Evolutionary conservation across 2,329 filamentous ascomycete genomes (phyloP).

Genomic region (Zasmidium angulare): DNA sequence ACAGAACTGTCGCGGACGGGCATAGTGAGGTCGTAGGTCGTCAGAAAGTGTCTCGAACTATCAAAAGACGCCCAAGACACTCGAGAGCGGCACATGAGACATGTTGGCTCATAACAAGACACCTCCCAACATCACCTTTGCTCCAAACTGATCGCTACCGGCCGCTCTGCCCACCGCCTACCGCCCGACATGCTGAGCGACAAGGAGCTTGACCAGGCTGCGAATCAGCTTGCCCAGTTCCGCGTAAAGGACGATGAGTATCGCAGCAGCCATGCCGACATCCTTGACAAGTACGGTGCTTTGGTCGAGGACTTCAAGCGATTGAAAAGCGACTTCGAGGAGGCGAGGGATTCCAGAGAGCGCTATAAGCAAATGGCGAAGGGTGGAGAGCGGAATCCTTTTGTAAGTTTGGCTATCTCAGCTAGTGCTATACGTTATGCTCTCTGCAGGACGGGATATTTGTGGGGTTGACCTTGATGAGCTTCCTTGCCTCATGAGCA

Average conservation of each 20-base stretch:
- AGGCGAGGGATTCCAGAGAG: conserved; percentile 54
- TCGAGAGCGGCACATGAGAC: too few species aligned
- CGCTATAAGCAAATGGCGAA: conserved; percentile 56
- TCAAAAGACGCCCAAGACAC: too few species aligned
- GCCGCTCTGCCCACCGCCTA: background rate
- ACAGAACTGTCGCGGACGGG: too few species aligned
- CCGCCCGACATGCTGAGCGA: conserved; percentile 1
- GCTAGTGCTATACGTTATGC: background rate
- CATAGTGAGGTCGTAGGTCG: too few species aligned
- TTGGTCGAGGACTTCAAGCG: conserved; percentile 47
- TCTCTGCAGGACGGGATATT: background rate
- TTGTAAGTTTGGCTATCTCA: conserved; percentile 47
- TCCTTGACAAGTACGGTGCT: conserved; percentile 43
- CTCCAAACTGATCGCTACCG: background rate
- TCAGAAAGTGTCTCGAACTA: too few species aligned
- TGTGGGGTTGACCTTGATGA: background rate
- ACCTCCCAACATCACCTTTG: too few species aligned
- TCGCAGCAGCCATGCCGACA: conserved; percentile 23
- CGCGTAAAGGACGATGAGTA: background rate
- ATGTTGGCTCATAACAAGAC: too few species aligned
- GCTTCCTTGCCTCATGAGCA: too few species aligned
- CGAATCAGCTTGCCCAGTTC: background rate
- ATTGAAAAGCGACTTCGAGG: conserved; percentile 59
- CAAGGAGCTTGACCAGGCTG: background rate
- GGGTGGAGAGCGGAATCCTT: conserved; percentile 53